phyloP scores from a whole-genome alignment of 768 basidiomycete genomes.

The Termitomyces sp. region DNA sequence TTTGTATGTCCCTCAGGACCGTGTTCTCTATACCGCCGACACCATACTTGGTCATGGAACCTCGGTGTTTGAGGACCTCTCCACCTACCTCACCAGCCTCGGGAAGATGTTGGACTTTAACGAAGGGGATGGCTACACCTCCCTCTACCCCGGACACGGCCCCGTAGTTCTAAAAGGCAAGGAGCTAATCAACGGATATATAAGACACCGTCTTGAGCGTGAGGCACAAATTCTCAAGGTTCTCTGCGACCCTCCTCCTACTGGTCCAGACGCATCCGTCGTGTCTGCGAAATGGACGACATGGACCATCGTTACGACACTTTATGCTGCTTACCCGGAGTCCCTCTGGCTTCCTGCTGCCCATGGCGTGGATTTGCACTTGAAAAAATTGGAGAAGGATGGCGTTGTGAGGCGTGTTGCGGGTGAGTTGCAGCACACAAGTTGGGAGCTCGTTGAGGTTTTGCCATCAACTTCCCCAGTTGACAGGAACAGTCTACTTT shows the following conservation, averaged over 20 bases:
- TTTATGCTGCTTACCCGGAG: conserved; percentile 73
- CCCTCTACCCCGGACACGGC: conserved; percentile 89
- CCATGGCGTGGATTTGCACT: conserved; percentile 61
- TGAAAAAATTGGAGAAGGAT: conserved; percentile 68
- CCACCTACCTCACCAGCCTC: conserved; percentile 62
- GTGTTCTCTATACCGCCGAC: conserved; percentile 84
- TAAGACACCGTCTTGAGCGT: conserved; percentile 73
- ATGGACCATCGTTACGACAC: conserved; percentile 54
- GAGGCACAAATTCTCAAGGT: conserved; percentile 71
- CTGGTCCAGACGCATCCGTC: conserved; percentile 5
- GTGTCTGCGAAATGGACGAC: conserved; percentile 44
- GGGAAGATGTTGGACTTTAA: conserved; percentile 48
- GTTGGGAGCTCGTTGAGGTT: conserved; percentile 36
- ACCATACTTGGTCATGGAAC: conserved; percentile 89
- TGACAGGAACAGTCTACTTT: conserved; percentile 6
- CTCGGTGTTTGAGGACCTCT: conserved; percentile 82
- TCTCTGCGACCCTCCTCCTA: conserved; percentile 31
- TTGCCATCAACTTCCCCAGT: conserved; percentile 9
- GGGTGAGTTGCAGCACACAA: conserved; percentile 46
- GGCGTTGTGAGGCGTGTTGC: conserved; percentile 44
- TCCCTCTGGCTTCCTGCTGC: conserved; percentile 70
- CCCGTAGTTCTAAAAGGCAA: conserved; percentile 64
- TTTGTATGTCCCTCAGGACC: conserved; percentile 63
- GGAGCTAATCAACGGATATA: conserved; percentile 62
- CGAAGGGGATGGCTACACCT: conserved; percentile 27